A percentile compares a stretch with the other conserved stretches of the same genome.
Conservation (phyloP, 1,284 basidiomycete genomes). For the Cronartium quercuum region DNA sequence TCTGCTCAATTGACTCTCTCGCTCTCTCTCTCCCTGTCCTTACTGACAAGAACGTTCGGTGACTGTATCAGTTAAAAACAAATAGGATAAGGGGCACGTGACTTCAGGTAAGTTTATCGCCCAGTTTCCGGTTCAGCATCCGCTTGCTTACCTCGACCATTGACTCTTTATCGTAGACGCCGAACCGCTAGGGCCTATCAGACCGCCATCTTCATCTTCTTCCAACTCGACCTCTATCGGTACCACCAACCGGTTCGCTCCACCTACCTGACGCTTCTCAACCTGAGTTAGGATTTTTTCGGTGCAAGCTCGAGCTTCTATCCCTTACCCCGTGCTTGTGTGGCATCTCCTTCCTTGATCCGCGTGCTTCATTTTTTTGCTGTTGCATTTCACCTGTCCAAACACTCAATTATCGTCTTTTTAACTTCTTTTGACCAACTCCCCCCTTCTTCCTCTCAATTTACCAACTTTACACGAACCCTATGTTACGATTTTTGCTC, state of each 20-base stretch:
- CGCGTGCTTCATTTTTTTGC: no score
- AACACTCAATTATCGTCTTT: no score
- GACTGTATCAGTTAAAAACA: constrained; percentile 21
- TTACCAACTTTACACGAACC: no score
- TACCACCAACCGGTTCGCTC: constrained; percentile 34
- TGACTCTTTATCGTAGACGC: neutral
- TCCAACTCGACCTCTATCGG: constrained; percentile 13
- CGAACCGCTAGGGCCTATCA: constrained; percentile 35
- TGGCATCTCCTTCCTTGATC: no score
- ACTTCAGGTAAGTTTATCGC: constrained; percentile 14
- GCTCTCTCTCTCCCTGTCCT: neutral
- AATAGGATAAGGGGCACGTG: constrained; percentile 40
- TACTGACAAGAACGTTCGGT: neutral
- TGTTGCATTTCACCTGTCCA: no score
- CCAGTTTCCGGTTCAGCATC: neutral
- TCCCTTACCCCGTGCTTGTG: no score
- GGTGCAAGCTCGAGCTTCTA: no score
- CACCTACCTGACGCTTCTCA: constrained; percentile 15
- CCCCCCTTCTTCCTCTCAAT: no score
- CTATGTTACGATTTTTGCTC: no score
- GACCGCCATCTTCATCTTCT: constrained; percentile 24
- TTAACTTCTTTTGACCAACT: no score
- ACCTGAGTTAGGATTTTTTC: no score
- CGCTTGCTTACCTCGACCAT: neutral
- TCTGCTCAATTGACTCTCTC: neutral